Evolutionary conservation across 1,284 basidiomycete genomes (phyloP).

Genomic region (Athelia psychrophila): DNA sequence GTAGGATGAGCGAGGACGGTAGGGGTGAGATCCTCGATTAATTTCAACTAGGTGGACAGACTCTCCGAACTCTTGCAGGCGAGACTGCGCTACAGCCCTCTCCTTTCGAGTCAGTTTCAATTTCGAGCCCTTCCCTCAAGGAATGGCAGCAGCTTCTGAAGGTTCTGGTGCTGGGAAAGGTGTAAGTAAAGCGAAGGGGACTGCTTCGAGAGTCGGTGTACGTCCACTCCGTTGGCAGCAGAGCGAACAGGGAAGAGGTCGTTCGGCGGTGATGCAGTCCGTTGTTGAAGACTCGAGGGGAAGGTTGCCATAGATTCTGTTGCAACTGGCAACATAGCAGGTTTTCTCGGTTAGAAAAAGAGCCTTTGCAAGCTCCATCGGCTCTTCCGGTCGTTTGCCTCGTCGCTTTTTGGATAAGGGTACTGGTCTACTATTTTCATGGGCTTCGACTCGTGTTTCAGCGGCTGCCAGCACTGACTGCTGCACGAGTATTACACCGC

Average conservation of each 20-base stretch:
- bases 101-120: background rate
- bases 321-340: background rate
- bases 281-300: background rate
- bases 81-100: background rate
- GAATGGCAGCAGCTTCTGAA: background rate
- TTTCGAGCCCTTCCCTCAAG: background rate
- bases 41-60: background rate
- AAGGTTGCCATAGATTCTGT: background rate
- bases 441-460: background rate
- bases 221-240: background rate
- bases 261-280: background rate
- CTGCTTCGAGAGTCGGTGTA: background rate
- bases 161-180: background rate
- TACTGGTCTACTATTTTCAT: background rate
- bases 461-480: background rate
- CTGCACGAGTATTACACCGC: background rate
- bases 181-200: background rate
- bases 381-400: background rate
- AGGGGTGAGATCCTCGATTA: background rate
- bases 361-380: background rate
- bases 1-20: background rate
- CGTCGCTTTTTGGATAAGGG: background rate
- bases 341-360: background rate
- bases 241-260: background rate
- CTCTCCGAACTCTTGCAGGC: background rate